These are phyloP conservation scores for Acanthamoeba culbertsoni DNA, from an alignment of 208 protist species.

Conservation along the genomic window DNA sequence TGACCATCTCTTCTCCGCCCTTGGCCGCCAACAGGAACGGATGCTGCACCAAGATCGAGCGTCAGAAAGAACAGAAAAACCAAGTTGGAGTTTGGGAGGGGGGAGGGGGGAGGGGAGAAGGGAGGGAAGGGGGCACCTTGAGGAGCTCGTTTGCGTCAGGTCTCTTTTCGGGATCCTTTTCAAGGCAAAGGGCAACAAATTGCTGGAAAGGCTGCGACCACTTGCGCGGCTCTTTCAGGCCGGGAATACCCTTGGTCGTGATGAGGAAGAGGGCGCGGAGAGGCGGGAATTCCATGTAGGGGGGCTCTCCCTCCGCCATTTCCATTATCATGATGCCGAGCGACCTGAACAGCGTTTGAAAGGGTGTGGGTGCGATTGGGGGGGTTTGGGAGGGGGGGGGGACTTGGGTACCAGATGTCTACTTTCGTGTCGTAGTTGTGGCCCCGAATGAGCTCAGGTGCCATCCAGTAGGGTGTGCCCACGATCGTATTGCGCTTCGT, in stretches of 20 bases:
- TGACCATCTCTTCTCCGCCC: too few species aligned
- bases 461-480: conserved; percentile 83
- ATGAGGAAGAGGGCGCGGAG: conserved; percentile 74
- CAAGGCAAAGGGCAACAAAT: conserved; percentile 50
- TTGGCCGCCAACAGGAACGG: too few species aligned
- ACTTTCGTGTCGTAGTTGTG: conserved; percentile 57
- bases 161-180: background rate
- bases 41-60: too few species aligned
- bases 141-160: background rate
- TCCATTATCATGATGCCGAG: conserved; percentile 77
- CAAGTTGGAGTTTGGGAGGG: too few species aligned
- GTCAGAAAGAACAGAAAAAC: too few species aligned
- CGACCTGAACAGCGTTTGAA: too few species aligned
- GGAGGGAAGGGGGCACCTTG: background rate
- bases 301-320: conserved; percentile 64
- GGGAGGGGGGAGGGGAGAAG: too few species aligned
- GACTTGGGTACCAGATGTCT: conserved; percentile 37
- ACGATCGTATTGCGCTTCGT: conserved; percentile 81
- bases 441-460: conserved; percentile 74
- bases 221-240: conserved; percentile 62
- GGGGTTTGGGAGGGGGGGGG: background rate
- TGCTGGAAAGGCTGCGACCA: conserved; percentile 64
- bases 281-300: conserved; percentile 74
- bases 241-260: conserved; percentile 76
- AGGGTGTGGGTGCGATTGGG: too few species aligned